phyloP scores from a whole-genome alignment of 177 flowering plant species.

The Vitis hybrid region DNA sequence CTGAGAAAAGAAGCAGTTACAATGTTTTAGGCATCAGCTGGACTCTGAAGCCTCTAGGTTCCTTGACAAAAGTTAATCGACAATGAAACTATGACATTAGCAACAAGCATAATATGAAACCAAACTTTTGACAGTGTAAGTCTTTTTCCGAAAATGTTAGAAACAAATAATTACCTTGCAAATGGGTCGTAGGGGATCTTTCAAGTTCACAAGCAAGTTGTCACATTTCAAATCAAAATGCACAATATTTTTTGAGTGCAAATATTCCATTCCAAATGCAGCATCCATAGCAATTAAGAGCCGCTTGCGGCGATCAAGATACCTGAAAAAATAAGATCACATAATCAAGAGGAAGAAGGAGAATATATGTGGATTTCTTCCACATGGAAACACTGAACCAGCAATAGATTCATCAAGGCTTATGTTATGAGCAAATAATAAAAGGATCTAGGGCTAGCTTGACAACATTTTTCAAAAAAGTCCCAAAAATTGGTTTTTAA shows the following conservation, averaged over 20 bases:
- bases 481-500: no score
- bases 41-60: background rate
- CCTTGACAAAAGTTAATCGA: background rate
- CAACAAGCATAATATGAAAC: background rate
- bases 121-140: no score
- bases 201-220: conserved; percentile 82
- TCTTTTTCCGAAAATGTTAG: background rate
- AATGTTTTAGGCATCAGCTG: no score
- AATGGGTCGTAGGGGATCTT: conserved; percentile 76
- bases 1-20: conserved; percentile 22
- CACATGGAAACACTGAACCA: no score
- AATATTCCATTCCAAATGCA: conserved; percentile 93
- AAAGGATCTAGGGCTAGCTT: no score
- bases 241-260: conserved; percentile 82
- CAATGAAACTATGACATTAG: background rate
- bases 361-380: background rate
- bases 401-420: no score
- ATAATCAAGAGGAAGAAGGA: conserved; percentile 1
- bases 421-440: no score
- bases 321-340: conserved; percentile 30
- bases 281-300: conserved; percentile 92
- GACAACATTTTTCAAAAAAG: no score
- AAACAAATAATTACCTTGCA: conserved; percentile 56
- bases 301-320: conserved; percentile 78
- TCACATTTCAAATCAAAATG: conserved; percentile 92